Evolutionary conservation across 306 rosid species (phyloP), one percentile per base, ranked within the genome.

Genomic region (Fagus sylvatica): DNA sequence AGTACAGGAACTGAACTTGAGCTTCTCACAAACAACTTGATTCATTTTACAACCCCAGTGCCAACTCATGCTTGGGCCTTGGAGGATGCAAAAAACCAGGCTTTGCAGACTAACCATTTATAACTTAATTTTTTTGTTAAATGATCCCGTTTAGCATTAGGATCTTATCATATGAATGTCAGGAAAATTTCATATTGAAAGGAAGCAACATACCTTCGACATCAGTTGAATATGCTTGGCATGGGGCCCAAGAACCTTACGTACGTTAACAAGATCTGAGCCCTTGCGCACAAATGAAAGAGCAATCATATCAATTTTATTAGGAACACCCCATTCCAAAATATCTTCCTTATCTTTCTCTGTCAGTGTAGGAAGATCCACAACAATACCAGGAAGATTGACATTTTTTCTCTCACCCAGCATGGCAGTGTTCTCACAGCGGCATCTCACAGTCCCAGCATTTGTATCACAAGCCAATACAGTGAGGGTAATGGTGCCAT

Each of bases 261-360:
- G 91, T 48, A 94, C 98, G 83, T 89, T 89, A 64, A 91, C 97
- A 59, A 94, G 97, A 87, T 91, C 98, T 28, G 97, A 90, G 22
- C 98, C 98, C 83, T 94, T 94, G 49, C 97, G 98, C 40, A 91
- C 98, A 85, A 94, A 94, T 76, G 98, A 94, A 79, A 94, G 97
- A 73, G 98, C 98, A 82, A 94, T 94, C 98, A 94, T 91, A 81
- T 94, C 98, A 75, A 94, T 94, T 4, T 79, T 84, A 90, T 94
- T 94, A 28, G 98, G 98, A 78, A 94, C 98, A 77, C 98, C 98
- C 97, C 98, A 94, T 67, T 15, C 53, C 74, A 94, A 90, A 87
- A 94, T 94, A 77, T 94, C 98, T 80, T 94, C 97, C 91, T 86
- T 87, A 74, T 94, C 98, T 89, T 94, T 94, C 22, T 91, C 96